These are phyloP conservation scores for Dioszegia crocea DNA, from an alignment of 768 basidiomycete species.

Conservation along the genomic window DNA sequence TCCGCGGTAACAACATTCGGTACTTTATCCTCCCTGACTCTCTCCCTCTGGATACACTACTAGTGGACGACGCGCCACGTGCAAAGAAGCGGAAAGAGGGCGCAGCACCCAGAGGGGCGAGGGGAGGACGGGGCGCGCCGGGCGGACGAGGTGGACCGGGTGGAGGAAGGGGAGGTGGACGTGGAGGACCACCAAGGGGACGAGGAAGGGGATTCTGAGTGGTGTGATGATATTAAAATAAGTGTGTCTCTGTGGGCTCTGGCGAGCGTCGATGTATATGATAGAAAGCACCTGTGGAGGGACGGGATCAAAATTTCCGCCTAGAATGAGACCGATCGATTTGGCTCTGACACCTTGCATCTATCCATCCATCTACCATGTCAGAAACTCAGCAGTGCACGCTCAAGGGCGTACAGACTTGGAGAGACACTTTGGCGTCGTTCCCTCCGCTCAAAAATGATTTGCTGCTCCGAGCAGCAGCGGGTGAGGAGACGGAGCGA, in stretches of 20 bases:
- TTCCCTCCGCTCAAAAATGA: conserved; percentile 65
- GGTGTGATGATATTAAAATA: background rate
- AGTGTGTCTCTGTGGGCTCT: too few relatives aligned
- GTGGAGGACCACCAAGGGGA: conserved; percentile 11
- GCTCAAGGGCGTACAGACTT: background rate
- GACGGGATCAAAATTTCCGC: conserved; percentile 1
- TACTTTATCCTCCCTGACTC: conserved; percentile 98
- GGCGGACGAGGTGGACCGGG: conserved; percentile 47
- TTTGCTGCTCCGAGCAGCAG: conserved; percentile 77
- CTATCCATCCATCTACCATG: background rate
- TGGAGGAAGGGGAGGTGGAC: conserved; percentile 22
- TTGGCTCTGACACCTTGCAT: background rate
- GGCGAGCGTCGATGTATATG: too few relatives aligned
- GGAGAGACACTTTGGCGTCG: conserved; percentile 3
- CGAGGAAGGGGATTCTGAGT: conserved; percentile 13
- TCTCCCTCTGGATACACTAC: conserved; percentile 87
- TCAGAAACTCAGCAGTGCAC: background rate
- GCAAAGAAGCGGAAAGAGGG: conserved; percentile 88
- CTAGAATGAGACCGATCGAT: background rate
- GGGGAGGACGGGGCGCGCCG: conserved; percentile 55
- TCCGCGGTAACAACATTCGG: conserved; percentile 93
- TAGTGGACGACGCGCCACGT: conserved; percentile 96
- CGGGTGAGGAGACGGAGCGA: conserved; percentile 78
- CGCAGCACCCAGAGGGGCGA: conserved; percentile 56
- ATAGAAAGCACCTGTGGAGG: background rate